A percentile compares a stretch with the other conserved stretches of the same genome.
Conservation (phyloP, 495 filamentous ascomycete species). For the Chaetomium fimeti region DNA sequence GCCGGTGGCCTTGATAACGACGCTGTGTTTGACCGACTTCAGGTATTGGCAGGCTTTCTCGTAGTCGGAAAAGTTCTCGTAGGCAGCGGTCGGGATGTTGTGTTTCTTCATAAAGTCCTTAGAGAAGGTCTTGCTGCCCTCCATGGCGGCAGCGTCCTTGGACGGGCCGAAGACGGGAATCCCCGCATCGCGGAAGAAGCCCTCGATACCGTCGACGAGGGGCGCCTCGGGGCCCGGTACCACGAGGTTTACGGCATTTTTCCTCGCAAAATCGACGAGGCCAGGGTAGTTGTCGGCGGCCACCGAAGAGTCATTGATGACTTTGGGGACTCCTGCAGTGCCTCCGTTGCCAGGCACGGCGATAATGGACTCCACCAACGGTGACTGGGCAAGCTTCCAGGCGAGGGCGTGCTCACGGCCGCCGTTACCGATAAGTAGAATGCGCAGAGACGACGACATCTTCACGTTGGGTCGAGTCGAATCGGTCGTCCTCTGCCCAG, state of each 20-base stretch:
- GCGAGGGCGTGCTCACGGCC: conserved; percentile 93
- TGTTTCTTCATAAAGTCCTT: conserved; percentile 98
- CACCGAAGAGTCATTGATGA: conserved; percentile 65
- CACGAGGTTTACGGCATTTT: conserved; percentile 75
- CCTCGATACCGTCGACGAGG: conserved; percentile 86
- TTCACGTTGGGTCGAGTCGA: conserved; percentile 12
- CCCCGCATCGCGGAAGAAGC: conserved; percentile 73
- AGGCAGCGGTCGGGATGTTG: conserved; percentile 84
- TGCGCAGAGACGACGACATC: conserved; percentile 44
- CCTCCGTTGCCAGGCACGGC: conserved; percentile 85
- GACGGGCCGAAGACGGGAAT: conserved; percentile 87
- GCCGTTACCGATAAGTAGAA: conserved; percentile 89
- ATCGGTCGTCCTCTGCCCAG: conserved; percentile 13
- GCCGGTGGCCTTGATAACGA: conserved; percentile 88
- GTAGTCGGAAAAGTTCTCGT: conserved; percentile 84
- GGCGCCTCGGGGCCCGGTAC: conserved; percentile 92
- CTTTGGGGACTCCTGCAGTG: conserved; percentile 69
- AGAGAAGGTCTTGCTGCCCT: conserved; percentile 93
- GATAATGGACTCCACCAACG: conserved; percentile 62
- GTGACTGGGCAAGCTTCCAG: conserved; percentile 87
- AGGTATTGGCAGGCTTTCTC: conserved; percentile 73
- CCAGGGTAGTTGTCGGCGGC: conserved; percentile 71
- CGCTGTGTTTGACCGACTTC: conserved; percentile 66
- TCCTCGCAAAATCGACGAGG: conserved; percentile 71
- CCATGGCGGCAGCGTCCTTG: conserved; percentile 82